phyloP scores from a whole-genome alignment of 2,329 filamentous ascomycete genomes.

The Fusarium coicis region DNA sequence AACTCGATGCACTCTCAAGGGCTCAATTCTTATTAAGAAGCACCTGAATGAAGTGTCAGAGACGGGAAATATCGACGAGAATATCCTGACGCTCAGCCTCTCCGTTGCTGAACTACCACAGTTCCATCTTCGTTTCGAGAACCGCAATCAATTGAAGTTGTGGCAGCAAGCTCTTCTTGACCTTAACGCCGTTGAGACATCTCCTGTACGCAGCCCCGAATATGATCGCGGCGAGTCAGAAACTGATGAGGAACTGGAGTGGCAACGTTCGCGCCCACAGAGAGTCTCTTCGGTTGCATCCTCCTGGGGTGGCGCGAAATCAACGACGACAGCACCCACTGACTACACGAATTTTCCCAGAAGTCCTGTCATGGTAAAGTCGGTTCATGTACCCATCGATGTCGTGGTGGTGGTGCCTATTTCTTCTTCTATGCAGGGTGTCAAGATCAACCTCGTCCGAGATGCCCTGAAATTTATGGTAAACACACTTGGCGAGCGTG shows the following conservation, averaged over 20 bases:
- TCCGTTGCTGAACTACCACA: conserved; percentile 92
- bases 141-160: conserved; percentile 83
- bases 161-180: conserved; percentile 92
- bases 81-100: conserved; percentile 86
- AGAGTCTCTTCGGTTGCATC: conserved; percentile 86
- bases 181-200: conserved; percentile 76
- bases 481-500: conserved; percentile 86
- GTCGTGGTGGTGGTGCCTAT: conserved; percentile 97
- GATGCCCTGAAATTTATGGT: conserved; percentile 95
- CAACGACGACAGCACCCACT: conserved; percentile 86
- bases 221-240: conserved; percentile 85
- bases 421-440: conserved; percentile 98
- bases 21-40: conserved; percentile 98
- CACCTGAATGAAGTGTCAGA: conserved; percentile 91
- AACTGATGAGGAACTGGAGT: conserved; percentile 84
- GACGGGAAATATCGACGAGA: conserved; percentile 76
- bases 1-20: conserved; percentile 89
- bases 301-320: conserved; percentile 82
- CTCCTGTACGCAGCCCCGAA: conserved; percentile 74
- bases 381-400: conserved; percentile 90
- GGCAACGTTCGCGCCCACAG: conserved; percentile 73
- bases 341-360: conserved; percentile 83
- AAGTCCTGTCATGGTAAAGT: conserved; percentile 54
- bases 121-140: conserved; percentile 92
- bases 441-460: conserved; percentile 94